Conservation (phyloP, 2,329 filamentous ascomycete genomes). For the Ceratocystis papillata region DNA sequence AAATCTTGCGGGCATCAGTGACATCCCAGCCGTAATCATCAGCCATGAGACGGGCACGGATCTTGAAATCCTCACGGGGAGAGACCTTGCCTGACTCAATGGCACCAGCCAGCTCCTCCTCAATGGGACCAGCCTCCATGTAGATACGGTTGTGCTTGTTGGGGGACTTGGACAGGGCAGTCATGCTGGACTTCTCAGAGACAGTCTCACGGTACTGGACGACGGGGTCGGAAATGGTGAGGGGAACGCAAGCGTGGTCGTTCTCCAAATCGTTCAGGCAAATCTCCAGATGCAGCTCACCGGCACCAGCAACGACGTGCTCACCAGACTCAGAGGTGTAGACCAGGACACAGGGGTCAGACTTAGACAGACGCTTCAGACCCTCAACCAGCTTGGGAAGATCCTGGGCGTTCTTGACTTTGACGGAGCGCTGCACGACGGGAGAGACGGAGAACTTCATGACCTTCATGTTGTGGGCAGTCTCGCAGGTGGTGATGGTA, state of each 20-base stretch:
- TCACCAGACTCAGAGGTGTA: conserved; percentile 85
- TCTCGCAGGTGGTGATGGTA: conserved; percentile 94
- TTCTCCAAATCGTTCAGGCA: conserved; percentile 99
- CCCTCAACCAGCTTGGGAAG: conserved; percentile 99
- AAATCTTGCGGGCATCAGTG: conserved; percentile 99
- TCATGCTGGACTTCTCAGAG: conserved; percentile 72
- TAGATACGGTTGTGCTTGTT: conserved; percentile 99
- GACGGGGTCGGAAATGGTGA: conserved; percentile 95
- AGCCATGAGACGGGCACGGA: conserved; percentile 86
- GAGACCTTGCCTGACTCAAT: conserved; percentile 88
- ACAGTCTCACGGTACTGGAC: conserved; percentile 99
- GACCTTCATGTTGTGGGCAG: conserved; percentile 99
- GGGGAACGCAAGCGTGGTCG: conserved; percentile 96
- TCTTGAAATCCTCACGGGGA: conserved; percentile 98
- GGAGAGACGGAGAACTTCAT: conserved; percentile 99
- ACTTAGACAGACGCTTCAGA: conserved; percentile 99
- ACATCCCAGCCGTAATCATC: conserved; percentile 99
- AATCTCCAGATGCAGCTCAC: conserved; percentile 99
- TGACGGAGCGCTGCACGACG: conserved; percentile 95
- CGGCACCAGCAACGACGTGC: conserved; percentile 97
- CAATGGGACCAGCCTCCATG: conserved; percentile 80
- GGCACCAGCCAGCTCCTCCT: conserved; percentile 79
- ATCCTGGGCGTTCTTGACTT: conserved; percentile 99
- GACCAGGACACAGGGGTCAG: conserved; percentile 94
- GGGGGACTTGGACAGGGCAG: conserved; percentile 96